phyloP scores from a whole-genome alignment of 441 rosid genomes.

The Cnidoscolus chayamansa region DNA sequence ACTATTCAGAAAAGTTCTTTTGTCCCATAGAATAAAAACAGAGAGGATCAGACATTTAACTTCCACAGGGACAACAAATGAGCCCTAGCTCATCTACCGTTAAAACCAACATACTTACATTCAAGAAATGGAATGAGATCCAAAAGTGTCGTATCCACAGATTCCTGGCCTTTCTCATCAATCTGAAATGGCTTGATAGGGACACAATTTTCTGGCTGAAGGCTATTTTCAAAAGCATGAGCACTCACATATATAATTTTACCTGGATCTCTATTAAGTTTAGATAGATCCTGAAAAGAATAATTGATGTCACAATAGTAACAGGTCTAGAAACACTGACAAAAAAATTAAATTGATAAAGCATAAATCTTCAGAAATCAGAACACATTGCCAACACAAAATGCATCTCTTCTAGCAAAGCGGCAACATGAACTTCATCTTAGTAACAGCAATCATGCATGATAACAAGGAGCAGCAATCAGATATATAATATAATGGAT shows the following conservation, averaged over 20 bases:
- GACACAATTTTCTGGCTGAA: constrained; percentile 84
- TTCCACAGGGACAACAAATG: not conserved
- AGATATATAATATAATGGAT: not conserved
- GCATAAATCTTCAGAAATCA: not conserved
- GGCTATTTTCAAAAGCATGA: constrained; percentile 68
- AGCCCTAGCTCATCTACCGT: not conserved
- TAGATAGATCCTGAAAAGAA: constrained; percentile 75
- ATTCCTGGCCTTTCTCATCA: constrained; percentile 34
- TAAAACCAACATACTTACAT: constrained; percentile 47
- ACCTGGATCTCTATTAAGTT: constrained; percentile 81
- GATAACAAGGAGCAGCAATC: not conserved
- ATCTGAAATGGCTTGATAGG: constrained; percentile 77
- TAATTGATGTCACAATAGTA: constrained; percentile 10
- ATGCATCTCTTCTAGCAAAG: not conserved
- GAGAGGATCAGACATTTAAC: not conserved
- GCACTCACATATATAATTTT: constrained; percentile 78
- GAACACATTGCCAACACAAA: not conserved
- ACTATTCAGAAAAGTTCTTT: not conserved
- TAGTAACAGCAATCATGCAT: not conserved
- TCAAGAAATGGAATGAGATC: constrained; percentile 98
- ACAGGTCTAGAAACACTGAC: not conserved
- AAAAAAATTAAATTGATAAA: not conserved
- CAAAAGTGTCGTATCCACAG: constrained; percentile 70
- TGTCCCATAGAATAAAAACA: not conserved
- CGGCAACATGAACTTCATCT: not conserved